Evolutionary conservation across 768 basidiomycete species (phyloP).

Genomic region (Phlegmacium glaucopus): DNA sequence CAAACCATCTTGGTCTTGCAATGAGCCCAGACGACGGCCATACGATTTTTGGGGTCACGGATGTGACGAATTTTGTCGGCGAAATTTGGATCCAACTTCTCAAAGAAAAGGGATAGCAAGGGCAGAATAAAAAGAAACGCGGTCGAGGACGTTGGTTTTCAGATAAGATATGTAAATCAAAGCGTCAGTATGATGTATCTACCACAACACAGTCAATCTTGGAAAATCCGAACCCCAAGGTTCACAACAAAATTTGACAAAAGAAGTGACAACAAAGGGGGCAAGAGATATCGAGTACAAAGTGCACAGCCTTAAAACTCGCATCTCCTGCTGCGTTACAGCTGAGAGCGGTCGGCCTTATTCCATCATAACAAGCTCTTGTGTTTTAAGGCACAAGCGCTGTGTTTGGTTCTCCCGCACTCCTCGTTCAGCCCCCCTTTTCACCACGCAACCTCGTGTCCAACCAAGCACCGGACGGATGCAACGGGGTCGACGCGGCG

Average conservation of each 20-base stretch:
- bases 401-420: conserved; percentile 60
- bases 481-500: conserved; percentile 72
- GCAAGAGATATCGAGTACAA: conserved; percentile 54
- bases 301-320: conserved; percentile 60
- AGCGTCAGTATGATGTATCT: conserved; percentile 62
- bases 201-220: conserved; percentile 22
- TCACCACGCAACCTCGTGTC: conserved; percentile 89
- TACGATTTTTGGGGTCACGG: conserved; percentile 82
- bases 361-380: conserved; percentile 37
- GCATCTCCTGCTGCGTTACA: conserved; percentile 69
- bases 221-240: conserved; percentile 4
- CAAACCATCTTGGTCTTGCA: conserved; percentile 89
- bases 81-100: conserved; percentile 82
- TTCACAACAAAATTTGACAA: conserved; percentile 11
- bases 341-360: conserved; percentile 51
- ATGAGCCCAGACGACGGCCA: conserved; percentile 81
- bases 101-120: conserved; percentile 15
- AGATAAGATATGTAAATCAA: conserved; percentile 52
- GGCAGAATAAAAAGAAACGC: conserved; percentile 8
- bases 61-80: conserved; percentile 85
- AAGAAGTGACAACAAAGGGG: conserved; percentile 50
- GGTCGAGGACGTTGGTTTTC: conserved; percentile 15
- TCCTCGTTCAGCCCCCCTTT: conserved; percentile 98
- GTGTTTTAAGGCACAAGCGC: conserved; percentile 31
- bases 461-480: conserved; percentile 71